These are phyloP conservation scores for Malbranchea zuffiana DNA, from an alignment of 2,329 filamentous ascomycete species.

Conservation along the genomic window DNA sequence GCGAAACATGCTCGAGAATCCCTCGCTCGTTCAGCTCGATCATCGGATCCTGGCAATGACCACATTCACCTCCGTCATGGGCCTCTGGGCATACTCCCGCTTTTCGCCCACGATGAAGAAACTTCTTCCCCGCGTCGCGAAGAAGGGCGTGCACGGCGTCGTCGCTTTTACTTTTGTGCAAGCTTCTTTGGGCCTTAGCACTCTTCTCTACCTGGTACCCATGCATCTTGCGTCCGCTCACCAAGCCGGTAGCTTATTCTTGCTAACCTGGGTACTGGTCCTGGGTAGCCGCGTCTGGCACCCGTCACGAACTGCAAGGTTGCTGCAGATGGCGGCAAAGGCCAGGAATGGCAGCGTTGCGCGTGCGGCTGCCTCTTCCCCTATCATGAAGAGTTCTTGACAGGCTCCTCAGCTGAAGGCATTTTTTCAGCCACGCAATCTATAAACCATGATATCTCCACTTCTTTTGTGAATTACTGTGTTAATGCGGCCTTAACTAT, in stretches of 20 bases:
- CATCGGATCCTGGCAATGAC: slow-evolving; percentile 86
- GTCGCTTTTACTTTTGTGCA: slow-evolving; percentile 75
- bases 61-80: slow-evolving; percentile 70
- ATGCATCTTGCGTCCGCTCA: slow-evolving; percentile 78
- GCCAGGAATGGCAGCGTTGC: slow-evolving; percentile 17
- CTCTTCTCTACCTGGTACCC: slow-evolving; percentile 88
- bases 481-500: no score
- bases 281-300: slow-evolving; percentile 68
- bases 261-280: slow-evolving; percentile 72
- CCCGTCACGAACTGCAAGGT: slow-evolving; percentile 51
- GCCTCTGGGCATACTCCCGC: slow-evolving; percentile 70
- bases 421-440: not conserved
- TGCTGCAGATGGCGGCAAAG: slow-evolving; percentile 43
- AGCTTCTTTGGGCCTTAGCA: slow-evolving; percentile 76
- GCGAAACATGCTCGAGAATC: slow-evolving; percentile 97
- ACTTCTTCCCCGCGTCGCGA: slow-evolving; percentile 45
- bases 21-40: slow-evolving; percentile 86
- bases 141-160: slow-evolving; percentile 63
- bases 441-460: slow-evolving; percentile 6
- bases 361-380: slow-evolving; percentile 1
- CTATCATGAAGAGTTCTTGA: slow-evolving; percentile 4
- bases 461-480: slow-evolving; percentile 10
- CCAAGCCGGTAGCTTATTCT: slow-evolving; percentile 77
- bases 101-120: slow-evolving; percentile 53
- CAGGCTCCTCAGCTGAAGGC: not conserved